A percentile compares a stretch with the other conserved stretches of the same genome.
Conservation (phyloP, 257 asterid genomes). For the Craterostigma plantagineum region DNA sequence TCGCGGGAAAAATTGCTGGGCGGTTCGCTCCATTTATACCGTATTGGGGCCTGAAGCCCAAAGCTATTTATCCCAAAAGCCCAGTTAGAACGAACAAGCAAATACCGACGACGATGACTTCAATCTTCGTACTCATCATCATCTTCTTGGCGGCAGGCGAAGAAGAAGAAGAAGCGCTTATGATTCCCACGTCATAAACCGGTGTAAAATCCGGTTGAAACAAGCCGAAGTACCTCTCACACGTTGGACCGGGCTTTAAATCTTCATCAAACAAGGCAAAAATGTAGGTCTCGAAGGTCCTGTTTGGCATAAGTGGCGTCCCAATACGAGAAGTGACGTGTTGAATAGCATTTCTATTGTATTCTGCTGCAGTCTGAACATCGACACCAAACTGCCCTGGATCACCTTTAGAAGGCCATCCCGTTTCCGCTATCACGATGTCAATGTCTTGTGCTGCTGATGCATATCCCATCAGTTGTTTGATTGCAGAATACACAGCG, state of each 20-base stretch:
- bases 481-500: constrained; percentile 25
- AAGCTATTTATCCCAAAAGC: too few relatives aligned
- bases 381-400: constrained; percentile 19
- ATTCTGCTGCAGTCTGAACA: constrained; percentile 19
- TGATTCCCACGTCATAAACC: constrained; percentile 35
- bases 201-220: constrained; percentile 21
- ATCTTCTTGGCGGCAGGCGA: constrained; percentile 8
- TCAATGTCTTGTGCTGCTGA: constrained; percentile 15
- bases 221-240: constrained; percentile 59
- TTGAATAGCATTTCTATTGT: constrained; percentile 17
- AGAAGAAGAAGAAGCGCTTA: constrained; percentile 21
- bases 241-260: constrained; percentile 50
- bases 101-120: too few relatives aligned
- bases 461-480: constrained; percentile 6
- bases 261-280: constrained; percentile 41
- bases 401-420: constrained; percentile 41
- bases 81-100: too few relatives aligned
- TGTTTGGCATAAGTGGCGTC: constrained; percentile 33
- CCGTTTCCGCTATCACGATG: constrained; percentile 29
- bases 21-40: too few relatives aligned
- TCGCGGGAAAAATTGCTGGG: too few relatives aligned
- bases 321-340: constrained; percentile 29
- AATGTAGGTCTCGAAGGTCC: constrained; percentile 26
- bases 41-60: too few relatives aligned
- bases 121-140: too few relatives aligned